Evolutionary conservation across 176 grass and related monocot species (phyloP), one percentile per base, ranked within the genome.

Genomic region (Zoysia japonica): DNA sequence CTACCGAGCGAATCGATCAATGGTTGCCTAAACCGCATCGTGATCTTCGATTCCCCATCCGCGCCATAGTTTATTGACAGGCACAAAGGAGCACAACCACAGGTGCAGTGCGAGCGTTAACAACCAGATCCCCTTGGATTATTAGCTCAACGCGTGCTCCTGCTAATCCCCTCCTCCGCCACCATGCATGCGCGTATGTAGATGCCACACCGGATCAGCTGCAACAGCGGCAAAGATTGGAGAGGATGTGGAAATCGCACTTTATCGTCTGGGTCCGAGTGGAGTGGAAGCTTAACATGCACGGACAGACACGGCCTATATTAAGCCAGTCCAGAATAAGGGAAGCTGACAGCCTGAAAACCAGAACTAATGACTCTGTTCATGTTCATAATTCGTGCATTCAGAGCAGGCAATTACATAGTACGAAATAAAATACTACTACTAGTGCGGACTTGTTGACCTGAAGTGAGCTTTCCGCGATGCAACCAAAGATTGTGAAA

Each of bases 11-110:
- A 35, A 10, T 50, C 59, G 51, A 79, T 85, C 49, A 87, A 76
- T 36, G 53, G 71, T 81, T 82, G 63, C 80, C 76, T 70, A 84
- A 86, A 68, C 79, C 62, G 54, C 48, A 65, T 52, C 46, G 44
- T 50, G 46, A 70, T 68, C 38, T 46, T 14, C 61, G 52, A 51
- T 63, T 74, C 67, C 61, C 51, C 41, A 63, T 64, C 41, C 19
- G 7, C 40, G 38, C 67, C 68, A 69, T 39, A 56, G 20, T 75
- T 69, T 70, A 83, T 69, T 67, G 35, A 38, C 57, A 5, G 28
- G 68, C 2, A 17, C 19, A 59, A 78, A 74, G 61, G 41, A 48
- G 77, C 75, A n/a, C 65, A 64, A 76, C 8, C 69, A 62, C 75
- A 28, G 80, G 75, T 11, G 67, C 43, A 9, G 8, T 55, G 63